Conservation (phyloP, 2,329 filamentous ascomycete genomes). For the Colletotrichum echinochloae region DNA sequence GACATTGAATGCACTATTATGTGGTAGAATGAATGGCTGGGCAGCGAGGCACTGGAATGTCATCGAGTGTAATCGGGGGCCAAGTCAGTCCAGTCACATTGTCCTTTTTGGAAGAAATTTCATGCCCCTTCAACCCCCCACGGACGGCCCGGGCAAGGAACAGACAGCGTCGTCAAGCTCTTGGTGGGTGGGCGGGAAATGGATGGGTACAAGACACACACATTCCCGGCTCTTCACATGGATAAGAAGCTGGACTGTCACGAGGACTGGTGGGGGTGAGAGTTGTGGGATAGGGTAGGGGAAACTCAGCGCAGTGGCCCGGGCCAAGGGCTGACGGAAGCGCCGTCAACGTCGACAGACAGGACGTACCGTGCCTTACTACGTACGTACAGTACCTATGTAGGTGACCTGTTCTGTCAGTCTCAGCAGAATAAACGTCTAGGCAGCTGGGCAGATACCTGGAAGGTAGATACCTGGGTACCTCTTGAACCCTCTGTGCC, state of each 20-base stretch:
- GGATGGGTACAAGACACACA: not conserved
- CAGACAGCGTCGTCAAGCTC: not conserved
- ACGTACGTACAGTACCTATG: no score
- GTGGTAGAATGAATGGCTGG: not conserved
- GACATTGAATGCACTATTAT: not conserved
- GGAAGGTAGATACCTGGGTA: no score
- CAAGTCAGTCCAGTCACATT: not conserved
- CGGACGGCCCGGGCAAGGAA: not conserved
- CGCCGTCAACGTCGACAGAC: no score
- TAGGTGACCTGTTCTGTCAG: no score
- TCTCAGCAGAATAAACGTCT: no score
- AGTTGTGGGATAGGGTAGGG: not conserved
- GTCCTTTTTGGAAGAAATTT: slow-evolving; percentile 7
- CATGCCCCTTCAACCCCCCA: no score
- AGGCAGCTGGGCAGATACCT: no score
- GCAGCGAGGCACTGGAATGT: slow-evolving; percentile 18
- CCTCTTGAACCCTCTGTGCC: no score
- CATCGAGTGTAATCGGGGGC: not conserved
- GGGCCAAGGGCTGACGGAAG: not conserved
- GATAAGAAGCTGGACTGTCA: not conserved
- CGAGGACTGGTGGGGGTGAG: not conserved
- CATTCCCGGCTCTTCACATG: slow-evolving; percentile 11
- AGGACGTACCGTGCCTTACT: no score
- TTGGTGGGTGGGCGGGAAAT: slow-evolving; percentile 23
- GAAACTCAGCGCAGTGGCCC: not conserved